phyloP scores from a whole-genome alignment of 768 basidiomycete species.

The Xerocomellus intermedius region DNA sequence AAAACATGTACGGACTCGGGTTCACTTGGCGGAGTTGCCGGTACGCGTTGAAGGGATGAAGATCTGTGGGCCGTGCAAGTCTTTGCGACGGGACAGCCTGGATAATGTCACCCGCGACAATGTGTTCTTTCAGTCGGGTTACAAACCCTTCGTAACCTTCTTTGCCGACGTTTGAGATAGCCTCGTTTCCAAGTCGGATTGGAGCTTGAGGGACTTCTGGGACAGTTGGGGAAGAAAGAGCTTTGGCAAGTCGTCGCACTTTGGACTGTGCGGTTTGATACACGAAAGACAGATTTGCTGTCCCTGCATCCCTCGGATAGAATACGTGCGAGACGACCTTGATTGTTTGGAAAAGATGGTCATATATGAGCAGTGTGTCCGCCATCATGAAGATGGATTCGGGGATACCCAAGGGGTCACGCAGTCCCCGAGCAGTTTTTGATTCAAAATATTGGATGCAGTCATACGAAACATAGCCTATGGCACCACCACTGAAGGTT shows the following conservation, averaged over 20 bases:
- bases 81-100: conserved; percentile 98
- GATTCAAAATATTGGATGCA: conserved; percentile 97
- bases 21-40: conserved; percentile 91
- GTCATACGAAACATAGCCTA: conserved; percentile 97
- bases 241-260: conserved; percentile 75
- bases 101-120: conserved; percentile 95
- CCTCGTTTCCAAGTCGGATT: conserved; percentile 59
- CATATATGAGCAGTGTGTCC: conserved; percentile 93
- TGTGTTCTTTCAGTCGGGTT: conserved; percentile 88
- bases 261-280: conserved; percentile 87
- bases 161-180: conserved; percentile 90
- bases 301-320: conserved; percentile 65
- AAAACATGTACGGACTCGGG: conserved; percentile 99
- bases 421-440: conserved; percentile 72
- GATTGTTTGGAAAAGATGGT: conserved; percentile 92
- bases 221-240: conserved; percentile 49
- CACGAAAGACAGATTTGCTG: conserved; percentile 73
- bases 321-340: conserved; percentile 97
- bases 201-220: conserved; percentile 70
- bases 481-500: conserved; percentile 95
- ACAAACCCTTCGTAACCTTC: conserved; percentile 90
- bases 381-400: conserved; percentile 97
- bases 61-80: conserved; percentile 74
- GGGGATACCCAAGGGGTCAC: conserved; percentile 84
- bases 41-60: conserved; percentile 98